phyloP scores from a whole-genome alignment of 257 asterid genomes.

The Pogostemon cablin region DNA sequence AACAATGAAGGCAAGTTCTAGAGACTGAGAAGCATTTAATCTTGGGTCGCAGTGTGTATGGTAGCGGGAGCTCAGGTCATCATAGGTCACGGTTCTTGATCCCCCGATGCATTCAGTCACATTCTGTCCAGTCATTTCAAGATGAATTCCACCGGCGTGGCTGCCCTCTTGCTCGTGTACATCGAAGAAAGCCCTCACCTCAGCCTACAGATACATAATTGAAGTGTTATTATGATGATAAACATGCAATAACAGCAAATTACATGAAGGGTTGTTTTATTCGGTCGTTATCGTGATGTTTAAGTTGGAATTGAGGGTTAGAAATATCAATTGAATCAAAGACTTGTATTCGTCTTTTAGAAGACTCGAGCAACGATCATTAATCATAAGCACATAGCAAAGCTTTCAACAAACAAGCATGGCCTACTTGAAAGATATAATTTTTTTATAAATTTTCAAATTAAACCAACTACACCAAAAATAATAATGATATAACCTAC shows the following conservation, averaged over 20 bases:
- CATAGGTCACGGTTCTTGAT: conserved; percentile 73
- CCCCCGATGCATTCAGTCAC: conserved; percentile 91
- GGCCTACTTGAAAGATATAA: conserved; percentile 31
- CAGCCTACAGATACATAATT: conserved; percentile 45
- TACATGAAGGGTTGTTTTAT: background rate
- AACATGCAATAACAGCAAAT: background rate
- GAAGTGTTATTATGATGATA: background rate
- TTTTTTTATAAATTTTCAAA: conserved; percentile 15
- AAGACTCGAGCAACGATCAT: background rate
- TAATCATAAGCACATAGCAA: background rate
- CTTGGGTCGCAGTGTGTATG: conserved; percentile 89
- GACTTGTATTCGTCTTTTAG: background rate
- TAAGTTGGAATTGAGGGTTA: background rate
- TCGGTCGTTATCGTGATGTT: background rate
- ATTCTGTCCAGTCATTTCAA: conserved; percentile 86
- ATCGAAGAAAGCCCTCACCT: conserved; percentile 86
- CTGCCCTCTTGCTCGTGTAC: conserved; percentile 94
- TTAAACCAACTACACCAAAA: conserved; percentile 13
- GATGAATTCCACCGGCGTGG: conserved; percentile 85
- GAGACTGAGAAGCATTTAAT: conserved; percentile 80
- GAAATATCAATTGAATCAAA: background rate
- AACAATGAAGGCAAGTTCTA: conserved; percentile 75
- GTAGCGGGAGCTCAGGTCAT: conserved; percentile 79
- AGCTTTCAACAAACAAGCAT: conserved; percentile 22
- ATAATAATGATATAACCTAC: conserved; percentile 32